Percentiles rank a stretch among this genome's conserved stretches.
Evolutionary conservation across 2,329 filamentous ascomycete genomes (phyloP).

Genomic region (Diaporthe batatas): DNA sequence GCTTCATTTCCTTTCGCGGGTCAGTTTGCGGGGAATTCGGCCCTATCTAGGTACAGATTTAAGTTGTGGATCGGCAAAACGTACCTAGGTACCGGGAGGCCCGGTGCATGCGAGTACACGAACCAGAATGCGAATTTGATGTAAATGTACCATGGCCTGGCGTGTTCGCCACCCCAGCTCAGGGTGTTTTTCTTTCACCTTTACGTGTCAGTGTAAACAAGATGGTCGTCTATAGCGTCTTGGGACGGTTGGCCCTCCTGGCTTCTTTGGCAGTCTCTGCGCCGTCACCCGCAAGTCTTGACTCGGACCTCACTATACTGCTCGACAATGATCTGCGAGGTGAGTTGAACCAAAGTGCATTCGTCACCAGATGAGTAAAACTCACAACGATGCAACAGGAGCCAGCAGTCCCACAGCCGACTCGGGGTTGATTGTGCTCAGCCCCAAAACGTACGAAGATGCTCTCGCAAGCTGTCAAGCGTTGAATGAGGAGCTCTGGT

Average conservation of each 20-base stretch:
- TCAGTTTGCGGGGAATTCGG: constrained; percentile 32
- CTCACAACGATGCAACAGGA: constrained; percentile 47
- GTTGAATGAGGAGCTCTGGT: constrained; percentile 58
- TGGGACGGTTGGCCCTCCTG: constrained; percentile 43
- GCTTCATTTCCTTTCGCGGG: constrained; percentile 25
- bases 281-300: constrained; percentile 52
- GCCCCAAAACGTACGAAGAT: constrained; percentile 47
- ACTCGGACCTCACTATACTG: constrained; percentile 54
- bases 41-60: neutral
- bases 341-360: constrained; percentile 34
- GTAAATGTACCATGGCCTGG: neutral
- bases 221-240: constrained; percentile 38
- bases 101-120: neutral
- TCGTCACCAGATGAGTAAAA: neutral
- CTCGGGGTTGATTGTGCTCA: constrained; percentile 54
- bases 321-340: constrained; percentile 59
- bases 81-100: neutral
- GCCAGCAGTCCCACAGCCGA: constrained; percentile 49
- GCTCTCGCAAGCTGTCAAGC: constrained; percentile 51
- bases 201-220: neutral
- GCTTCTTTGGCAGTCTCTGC: constrained; percentile 44
- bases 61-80: neutral
- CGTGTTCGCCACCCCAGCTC: neutral
- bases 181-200: neutral
- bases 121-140: neutral